Evolutionary conservation across 352 stramenopile genomes (phyloP).

Genomic region (Phytopythium ostracodes): DNA sequence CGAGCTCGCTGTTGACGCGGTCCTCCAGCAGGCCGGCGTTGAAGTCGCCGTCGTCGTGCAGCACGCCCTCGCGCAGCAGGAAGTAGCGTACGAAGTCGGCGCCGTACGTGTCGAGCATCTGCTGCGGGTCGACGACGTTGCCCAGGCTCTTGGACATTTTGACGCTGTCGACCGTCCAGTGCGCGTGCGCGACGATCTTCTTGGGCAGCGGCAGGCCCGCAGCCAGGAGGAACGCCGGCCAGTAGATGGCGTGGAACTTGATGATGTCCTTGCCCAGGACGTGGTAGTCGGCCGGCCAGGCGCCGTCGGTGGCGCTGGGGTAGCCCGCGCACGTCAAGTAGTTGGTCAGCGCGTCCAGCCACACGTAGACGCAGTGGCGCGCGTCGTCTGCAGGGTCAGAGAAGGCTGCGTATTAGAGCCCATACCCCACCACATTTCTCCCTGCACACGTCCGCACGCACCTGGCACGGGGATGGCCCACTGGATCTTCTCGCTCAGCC

Average conservation of each 20-base stretch:
- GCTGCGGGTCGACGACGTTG: slow-evolving; percentile 96
- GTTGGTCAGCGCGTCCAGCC: slow-evolving; percentile 98
- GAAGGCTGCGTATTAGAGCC: background rate
- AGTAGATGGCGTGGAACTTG: slow-evolving; percentile 99
- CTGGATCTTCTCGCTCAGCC: slow-evolving; percentile 92
- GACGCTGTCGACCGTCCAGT: slow-evolving; percentile 97
- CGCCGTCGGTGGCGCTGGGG: slow-evolving; percentile 34
- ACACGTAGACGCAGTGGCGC: slow-evolving; percentile 98
- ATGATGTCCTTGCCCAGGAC: slow-evolving; percentile 99
- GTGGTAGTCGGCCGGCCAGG: slow-evolving; percentile 83
- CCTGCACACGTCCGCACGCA: no score
- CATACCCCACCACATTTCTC: background rate
- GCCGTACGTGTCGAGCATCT: slow-evolving; percentile 90
- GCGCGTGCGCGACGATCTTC: slow-evolving; percentile 95
- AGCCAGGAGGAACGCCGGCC: slow-evolving; percentile 96
- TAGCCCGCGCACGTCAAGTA: slow-evolving; percentile 97
- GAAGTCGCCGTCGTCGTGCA: slow-evolving; percentile 94
- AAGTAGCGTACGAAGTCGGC: slow-evolving; percentile 94
- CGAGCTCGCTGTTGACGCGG: slow-evolving; percentile 95
- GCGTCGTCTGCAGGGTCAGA: slow-evolving; percentile 33
- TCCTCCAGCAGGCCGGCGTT: slow-evolving; percentile 84
- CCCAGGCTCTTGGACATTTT: slow-evolving; percentile 99
- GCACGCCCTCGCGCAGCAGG: slow-evolving; percentile 88
- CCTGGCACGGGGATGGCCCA: slow-evolving; percentile 97
- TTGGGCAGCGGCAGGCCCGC: slow-evolving; percentile 90